A percentile compares a stretch with the other conserved stretches of the same genome.
phyloP scores from a whole-genome alignment of 352 stramenopile species.

The Phytophthora nicotianae region DNA sequence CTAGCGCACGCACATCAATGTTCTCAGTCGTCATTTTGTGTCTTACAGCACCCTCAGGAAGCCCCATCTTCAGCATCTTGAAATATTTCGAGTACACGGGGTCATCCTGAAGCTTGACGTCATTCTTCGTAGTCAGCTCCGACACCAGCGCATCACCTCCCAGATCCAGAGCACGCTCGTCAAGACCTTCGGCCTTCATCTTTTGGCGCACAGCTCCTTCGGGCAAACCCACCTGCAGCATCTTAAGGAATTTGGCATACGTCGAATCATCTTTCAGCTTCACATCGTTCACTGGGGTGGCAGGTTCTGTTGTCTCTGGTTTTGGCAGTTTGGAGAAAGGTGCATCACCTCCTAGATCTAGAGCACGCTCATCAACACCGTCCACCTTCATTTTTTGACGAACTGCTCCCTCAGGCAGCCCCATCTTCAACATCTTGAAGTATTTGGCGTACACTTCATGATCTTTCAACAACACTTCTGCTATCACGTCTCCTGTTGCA shows the following conservation, averaged over 20 bases:
- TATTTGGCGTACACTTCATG: slow-evolving; percentile 89
- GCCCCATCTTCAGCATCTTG: slow-evolving; percentile 94
- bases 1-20: slow-evolving; percentile 60
- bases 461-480: slow-evolving; percentile 44
- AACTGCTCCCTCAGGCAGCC: slow-evolving; percentile 84
- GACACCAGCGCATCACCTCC: slow-evolving; percentile 43
- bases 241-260: slow-evolving; percentile 93
- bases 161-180: slow-evolving; percentile 44
- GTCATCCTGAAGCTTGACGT: slow-evolving; percentile 59
- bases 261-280: slow-evolving; percentile 65
- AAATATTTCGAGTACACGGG: slow-evolving; percentile 90
- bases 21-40: slow-evolving; percentile 83
- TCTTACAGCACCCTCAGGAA: slow-evolving; percentile 83
- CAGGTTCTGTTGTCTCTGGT: slow-evolving; percentile 9
- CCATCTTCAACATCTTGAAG: slow-evolving; percentile 95
- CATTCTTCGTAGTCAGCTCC: slow-evolving; percentile 37
- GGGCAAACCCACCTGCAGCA: slow-evolving; percentile 91
- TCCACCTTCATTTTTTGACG: slow-evolving; percentile 86
- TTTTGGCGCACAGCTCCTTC: slow-evolving; percentile 87
- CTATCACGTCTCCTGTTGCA: slow-evolving; percentile 8
- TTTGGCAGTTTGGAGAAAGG: slow-evolving; percentile 16
- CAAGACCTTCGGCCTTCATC: slow-evolving; percentile 60
- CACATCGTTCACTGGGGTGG: slow-evolving; percentile 10
- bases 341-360: slow-evolving; percentile 42
- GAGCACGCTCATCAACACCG: slow-evolving; percentile 43